Base-by-base conservation (phyloP, 306 rosid genomes). In the Cucurbita argyrosperma region DNA sequence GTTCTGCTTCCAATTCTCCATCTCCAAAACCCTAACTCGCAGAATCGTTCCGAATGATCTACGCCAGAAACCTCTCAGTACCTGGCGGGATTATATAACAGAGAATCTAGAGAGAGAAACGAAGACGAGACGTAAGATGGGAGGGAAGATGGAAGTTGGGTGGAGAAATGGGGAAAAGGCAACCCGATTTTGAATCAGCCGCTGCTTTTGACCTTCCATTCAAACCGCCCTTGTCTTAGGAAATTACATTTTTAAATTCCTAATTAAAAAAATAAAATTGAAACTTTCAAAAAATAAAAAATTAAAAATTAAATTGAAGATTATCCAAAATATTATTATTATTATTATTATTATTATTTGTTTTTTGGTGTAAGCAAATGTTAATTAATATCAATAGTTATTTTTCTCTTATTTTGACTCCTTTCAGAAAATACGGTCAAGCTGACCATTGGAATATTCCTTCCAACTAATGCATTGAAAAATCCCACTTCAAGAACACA, bases 61-160 rank as follows among this genome's bases (percentile, higher is more conserved):
- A 30, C 1, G 1, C 1, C 54, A 50, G 54, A 50, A 50, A 50
- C 7, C 7, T 50, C 1, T 13, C 1, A 50, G 12, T 6, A 19
- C 23, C 7, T 50, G 54, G 3, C 58, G 4, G 43, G 42, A 7
- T 49, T 69, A 46, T 69, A 69, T 69, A 69, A 23, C 0, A 14
- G 9, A 15, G 11, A 62, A 30, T 30, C 35, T 30, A 30, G 66
- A 60, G 43, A 60, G 35, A 62, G 69, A 14, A 11, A 26, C 40
- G n/a, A 84, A 53, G 45, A 53, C 38, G 89, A 86, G 80, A 82
- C 87, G 92, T 80, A 79, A 82, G 56, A 68, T 54, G 61, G 71
- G 50, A 83, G 84, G 68, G 65, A 75, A 53, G 8, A 73, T 70
- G 50, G 81, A 82, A 83, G 85, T 85, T 86, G 76, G 91, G 94